Percentiles rank a stretch among this genome's conserved stretches.
phyloP scores from a whole-genome alignment of 352 stramenopile genomes.

The Paralagenidium karlingii region DNA sequence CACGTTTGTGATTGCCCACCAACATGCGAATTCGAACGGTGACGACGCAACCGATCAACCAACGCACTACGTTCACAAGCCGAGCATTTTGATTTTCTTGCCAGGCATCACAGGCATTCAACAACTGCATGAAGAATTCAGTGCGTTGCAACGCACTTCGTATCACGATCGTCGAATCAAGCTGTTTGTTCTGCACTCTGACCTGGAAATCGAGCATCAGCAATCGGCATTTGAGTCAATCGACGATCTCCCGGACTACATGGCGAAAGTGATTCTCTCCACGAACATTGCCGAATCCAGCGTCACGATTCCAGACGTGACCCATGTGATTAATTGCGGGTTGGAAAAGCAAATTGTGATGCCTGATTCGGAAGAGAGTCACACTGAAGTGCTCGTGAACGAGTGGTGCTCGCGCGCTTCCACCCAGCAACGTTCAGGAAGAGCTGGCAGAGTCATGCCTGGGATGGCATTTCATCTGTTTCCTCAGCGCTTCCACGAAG shows the following conservation, averaged over 20 bases:
- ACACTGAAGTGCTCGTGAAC: constrained; percentile 60
- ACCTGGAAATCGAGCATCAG: constrained; percentile 62
- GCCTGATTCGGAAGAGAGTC: constrained; percentile 43
- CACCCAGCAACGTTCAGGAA: constrained; percentile 67
- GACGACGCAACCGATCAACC: too few relatives aligned
- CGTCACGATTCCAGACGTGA: constrained; percentile 93
- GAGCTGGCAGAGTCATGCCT: constrained; percentile 88
- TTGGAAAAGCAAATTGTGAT: constrained; percentile 82
- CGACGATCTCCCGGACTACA: constrained; percentile 11
- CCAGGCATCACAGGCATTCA: constrained; percentile 92
- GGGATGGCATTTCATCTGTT: constrained; percentile 89
- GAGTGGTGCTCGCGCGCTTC: constrained; percentile 92
- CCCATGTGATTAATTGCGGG: constrained; percentile 76
- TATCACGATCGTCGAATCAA: constrained; percentile 10
- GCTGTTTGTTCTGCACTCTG: constrained; percentile 55
- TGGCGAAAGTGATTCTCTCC: constrained; percentile 89
- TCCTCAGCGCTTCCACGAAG: constrained; percentile 39
- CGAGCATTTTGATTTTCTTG: constrained; percentile 93
- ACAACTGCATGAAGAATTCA: constrained; percentile 65
- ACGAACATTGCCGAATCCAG: constrained; percentile 97
- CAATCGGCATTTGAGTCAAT: constrained; percentile 42
- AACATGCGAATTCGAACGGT: too few relatives aligned
- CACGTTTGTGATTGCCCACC: too few relatives aligned
- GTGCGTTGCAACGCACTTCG: constrained; percentile 8
- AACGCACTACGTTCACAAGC: too few relatives aligned